Evolutionary conservation across 305 asterid species (phyloP).

Genomic region (Fraxinus nigra): DNA sequence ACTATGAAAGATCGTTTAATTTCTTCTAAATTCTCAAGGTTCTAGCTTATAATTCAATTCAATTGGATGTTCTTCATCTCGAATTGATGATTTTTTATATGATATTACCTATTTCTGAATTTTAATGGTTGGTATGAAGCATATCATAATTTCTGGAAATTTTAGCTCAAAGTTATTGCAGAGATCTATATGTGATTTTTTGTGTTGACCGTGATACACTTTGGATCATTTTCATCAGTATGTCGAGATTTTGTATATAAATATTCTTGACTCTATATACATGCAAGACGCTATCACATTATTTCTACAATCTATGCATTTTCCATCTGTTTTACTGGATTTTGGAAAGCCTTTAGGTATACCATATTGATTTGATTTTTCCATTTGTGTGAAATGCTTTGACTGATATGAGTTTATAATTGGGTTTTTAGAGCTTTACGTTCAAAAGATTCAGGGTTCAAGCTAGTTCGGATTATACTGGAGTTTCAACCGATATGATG

Average conservation of each 20-base stretch:
- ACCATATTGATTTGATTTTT: not conserved
- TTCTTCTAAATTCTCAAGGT: not conserved
- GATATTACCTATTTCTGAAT: not conserved
- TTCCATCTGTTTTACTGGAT: not conserved
- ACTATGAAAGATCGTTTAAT: slow-evolving; percentile 48
- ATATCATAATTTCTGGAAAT: not conserved
- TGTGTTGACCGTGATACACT: not conserved
- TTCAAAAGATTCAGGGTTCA: too few relatives aligned
- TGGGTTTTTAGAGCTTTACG: too few relatives aligned
- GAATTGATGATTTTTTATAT: not conserved
- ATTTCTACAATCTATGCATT: not conserved
- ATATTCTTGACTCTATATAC: not conserved
- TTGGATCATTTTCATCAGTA: not conserved
- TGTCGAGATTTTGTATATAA: not conserved
- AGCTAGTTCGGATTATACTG: too few relatives aligned
- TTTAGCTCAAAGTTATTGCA: not conserved
- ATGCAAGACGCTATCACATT: not conserved
- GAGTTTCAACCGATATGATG: too few relatives aligned
- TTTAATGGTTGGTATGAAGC: not conserved
- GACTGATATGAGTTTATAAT: slow-evolving; percentile 10
- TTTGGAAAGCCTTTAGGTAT: not conserved
- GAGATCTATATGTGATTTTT: not conserved
- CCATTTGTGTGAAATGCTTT: not conserved
- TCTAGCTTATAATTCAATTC: not conserved
- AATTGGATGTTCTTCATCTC: not conserved